Base-by-base conservation (phyloP, 306 rosid genomes). In the Oxytropis ochrocephala region DNA sequence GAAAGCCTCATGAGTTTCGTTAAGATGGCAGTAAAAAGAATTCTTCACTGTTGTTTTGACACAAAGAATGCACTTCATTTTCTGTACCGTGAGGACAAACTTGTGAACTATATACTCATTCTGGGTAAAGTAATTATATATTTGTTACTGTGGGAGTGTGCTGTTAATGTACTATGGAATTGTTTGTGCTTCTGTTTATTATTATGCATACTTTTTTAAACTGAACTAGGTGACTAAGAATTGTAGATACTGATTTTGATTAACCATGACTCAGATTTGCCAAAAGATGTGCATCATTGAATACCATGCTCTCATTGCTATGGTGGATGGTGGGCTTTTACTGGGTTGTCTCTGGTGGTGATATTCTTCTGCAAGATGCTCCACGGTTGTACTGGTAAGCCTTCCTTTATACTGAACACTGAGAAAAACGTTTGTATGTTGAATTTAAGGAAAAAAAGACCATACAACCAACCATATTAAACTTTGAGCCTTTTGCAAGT, bases 261-360 rank as follows among this genome's bases (percentile, higher is more conserved):
- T 57, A 27, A 55, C 55, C 58, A n/a, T 72, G 77, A 43, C 18
- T 18, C 79, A 93, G 98, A 61, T 57, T 78, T 63, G 58, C 81
- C 9, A 90, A 80, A 76, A 88, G 89, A 69, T 88, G 96, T 33
- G 94, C 88, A 76, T 85, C 96, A 0, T 69, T 86, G 52, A 93
- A 90, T 76, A 93, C 94, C n/a, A 63, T 84, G 89, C 81, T 70
- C 9, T 91, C 97, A 2, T 85, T 91, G 57, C 72, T 91, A 64
- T 91, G 97, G 97, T 91, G 97, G 95, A 75, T 89, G 56, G 79
- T 89, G 79, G 97, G 97, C 79, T 89, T 89, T 81, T 89, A 87
- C 79, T 91, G 97, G 97, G 94, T 91, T 16, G 80, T 91, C 81
- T 81, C 95, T 51, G 95, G 97, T 8, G 95, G 91, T 33, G 84